Evolutionary conservation across 139 green algal genomes (phyloP), one percentile per base, ranked within the genome.

Genomic region (Medakamo hakoo): DNA sequence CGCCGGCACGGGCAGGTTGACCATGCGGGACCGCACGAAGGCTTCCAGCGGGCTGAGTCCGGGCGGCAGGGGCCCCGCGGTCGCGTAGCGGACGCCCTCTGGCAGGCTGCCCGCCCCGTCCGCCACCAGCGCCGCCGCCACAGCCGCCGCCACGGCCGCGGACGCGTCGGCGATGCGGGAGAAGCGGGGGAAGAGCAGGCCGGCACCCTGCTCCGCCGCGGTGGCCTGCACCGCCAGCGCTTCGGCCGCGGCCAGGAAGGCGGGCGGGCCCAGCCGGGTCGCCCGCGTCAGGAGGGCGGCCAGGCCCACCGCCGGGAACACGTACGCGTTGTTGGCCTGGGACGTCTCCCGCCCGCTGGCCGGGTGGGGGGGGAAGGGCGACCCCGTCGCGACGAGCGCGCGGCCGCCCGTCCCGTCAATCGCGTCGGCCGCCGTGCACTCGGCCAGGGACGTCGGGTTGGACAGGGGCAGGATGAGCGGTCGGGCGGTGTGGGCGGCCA

Each of bases 381-480:
- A 88, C 28, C 89, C 89, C 23, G 65, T 81, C 26, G 89, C 89
- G 74, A 96, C 96, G 21, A 96, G 57, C 23, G 88, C 80, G 22
- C 68, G 66, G 32, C 78, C 85, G 26, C 73, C 31, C 0, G 68
- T 91, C 25, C 49, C 76, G 1, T 62, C 32, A 23, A 88, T 66
- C 4, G 79, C 87, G 28, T 88, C 73, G 68, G 85, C 58, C 24
- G 79, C 84, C 18, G 87, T 95, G 84, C 86, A 95, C 81, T 96
- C 89, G 9, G 82, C 70, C 62, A 87, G 83, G 49, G 55, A 73
- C 21, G 88, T 96, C 30, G 89, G 89, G 73, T 96, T 96, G 67
- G 78, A 90, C n/a, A 96, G 76, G 5, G 89, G 80, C 68, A 96
- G 89, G 60, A 96, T 86, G 68, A 96, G 73, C 26, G 89, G 89